Conservation (phyloP, 1,284 basidiomycete genomes). For the Gomphus bonarii region DNA sequence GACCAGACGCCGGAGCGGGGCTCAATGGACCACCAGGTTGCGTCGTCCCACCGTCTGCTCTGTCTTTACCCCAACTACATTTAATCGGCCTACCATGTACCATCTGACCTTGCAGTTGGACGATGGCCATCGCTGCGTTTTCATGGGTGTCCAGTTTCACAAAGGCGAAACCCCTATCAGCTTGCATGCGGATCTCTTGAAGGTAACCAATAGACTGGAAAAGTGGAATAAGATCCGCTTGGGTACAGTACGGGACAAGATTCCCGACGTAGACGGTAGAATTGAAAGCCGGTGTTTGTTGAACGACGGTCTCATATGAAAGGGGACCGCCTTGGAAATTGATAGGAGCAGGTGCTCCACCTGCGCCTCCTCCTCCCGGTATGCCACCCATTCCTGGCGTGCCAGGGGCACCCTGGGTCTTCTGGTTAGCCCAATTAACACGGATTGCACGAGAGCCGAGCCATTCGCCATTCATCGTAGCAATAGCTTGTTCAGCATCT, state of each 20-base stretch:
- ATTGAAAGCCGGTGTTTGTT: conserved; percentile 86
- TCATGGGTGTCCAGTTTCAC: conserved; percentile 97
- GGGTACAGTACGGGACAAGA: conserved; percentile 90
- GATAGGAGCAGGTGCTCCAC: conserved; percentile 62
- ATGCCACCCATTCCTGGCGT: conserved; percentile 23
- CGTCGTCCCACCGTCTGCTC: conserved; percentile 54
- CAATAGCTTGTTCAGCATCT: conserved; percentile 96
- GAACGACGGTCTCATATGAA: conserved; percentile 80
- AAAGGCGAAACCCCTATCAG: conserved; percentile 96
- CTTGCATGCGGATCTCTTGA: conserved; percentile 96
- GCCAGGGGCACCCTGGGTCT: conserved; percentile 64
- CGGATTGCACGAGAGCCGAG: conserved; percentile 94
- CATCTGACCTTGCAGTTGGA: conserved; percentile 89
- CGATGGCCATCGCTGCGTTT: conserved; percentile 94
- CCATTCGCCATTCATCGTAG: conserved; percentile 99
- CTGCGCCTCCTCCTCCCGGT: conserved; percentile 32
- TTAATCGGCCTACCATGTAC: conserved; percentile 94
- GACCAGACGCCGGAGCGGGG: conserved; percentile 42
- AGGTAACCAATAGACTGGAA: conserved; percentile 98
- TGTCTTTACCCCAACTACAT: conserved; percentile 97
- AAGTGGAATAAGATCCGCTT: conserved; percentile 90
- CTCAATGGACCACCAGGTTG: conserved; percentile 45
- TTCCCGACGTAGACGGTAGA: conserved; percentile 98
- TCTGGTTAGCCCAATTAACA: conserved; percentile 99
- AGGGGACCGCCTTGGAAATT: conserved; percentile 80